Percentiles rank a stretch among this genome's conserved stretches.
phyloP scores from a whole-genome alignment of 305 asterid species.

The Fraxinus sp. region DNA sequence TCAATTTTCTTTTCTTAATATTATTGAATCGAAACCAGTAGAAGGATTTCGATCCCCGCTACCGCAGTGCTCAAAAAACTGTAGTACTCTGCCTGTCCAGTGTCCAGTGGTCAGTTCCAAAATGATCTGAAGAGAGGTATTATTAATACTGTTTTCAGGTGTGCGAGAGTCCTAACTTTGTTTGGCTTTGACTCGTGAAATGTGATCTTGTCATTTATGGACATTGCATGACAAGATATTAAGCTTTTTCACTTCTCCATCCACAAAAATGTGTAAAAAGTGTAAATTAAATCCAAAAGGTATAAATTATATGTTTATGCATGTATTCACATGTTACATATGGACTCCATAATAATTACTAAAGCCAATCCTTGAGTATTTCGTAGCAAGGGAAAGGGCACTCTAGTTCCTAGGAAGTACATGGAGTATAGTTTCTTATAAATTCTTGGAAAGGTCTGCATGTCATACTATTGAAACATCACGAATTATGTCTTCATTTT shows the following conservation, averaged over 20 bases:
- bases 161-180: background rate
- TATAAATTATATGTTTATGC: background rate
- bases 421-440: background rate
- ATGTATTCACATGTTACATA: background rate
- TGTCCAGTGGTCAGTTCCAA: background rate
- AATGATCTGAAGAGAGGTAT: background rate
- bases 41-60: background rate
- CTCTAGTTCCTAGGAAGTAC: background rate
- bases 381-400: background rate
- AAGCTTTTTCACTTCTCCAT: background rate
- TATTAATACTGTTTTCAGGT: background rate
- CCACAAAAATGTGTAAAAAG: background rate
- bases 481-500: background rate
- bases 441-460: background rate
- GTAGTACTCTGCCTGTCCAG: background rate
- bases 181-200: background rate
- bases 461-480: background rate
- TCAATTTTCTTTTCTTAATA: background rate
- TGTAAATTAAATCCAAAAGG: background rate
- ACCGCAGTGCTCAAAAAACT: background rate
- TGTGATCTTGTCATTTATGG: background rate
- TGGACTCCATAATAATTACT: background rate
- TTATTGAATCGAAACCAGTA: background rate
- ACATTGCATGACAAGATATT: background rate
- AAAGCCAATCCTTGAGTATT: background rate